Evolutionary conservation across 176 grass and related monocot species (phyloP).

Genomic region (Zoysia pacifica): DNA sequence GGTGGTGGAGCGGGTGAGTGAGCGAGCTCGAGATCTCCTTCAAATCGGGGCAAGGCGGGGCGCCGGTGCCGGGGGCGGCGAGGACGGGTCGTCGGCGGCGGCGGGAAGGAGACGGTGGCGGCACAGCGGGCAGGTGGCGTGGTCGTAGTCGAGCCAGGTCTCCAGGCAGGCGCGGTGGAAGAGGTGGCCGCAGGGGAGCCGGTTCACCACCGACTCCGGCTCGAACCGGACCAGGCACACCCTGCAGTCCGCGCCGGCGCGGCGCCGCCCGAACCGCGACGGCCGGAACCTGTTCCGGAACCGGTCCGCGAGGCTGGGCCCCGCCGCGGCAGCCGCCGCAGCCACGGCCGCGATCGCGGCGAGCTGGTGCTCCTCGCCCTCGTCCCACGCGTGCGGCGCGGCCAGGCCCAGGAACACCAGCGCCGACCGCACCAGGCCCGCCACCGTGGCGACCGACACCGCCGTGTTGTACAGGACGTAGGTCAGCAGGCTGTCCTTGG

Average conservation of each 20-base stretch:
- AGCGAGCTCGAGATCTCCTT: slow-evolving; percentile 14
- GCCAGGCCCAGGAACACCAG: slow-evolving; percentile 54
- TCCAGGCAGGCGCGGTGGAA: slow-evolving; percentile 83
- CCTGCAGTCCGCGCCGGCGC: slow-evolving; percentile 52
- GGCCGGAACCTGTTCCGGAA: slow-evolving; percentile 62
- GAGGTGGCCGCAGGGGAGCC: slow-evolving; percentile 77
- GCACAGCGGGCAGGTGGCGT: slow-evolving; percentile 78
- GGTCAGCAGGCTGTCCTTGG: slow-evolving; percentile 64
- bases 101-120: slow-evolving; percentile 54
- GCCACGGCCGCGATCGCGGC: not conserved
- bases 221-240: slow-evolving; percentile 73
- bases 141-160: slow-evolving; percentile 82
- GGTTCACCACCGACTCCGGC: slow-evolving; percentile 75
- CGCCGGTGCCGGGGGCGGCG: not conserved
- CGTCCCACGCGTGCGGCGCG: slow-evolving; percentile 11
- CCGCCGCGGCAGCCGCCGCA: not conserved
- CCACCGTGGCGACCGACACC: slow-evolving; percentile 59
- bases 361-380: slow-evolving; percentile 16
- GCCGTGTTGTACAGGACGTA: slow-evolving; percentile 69
- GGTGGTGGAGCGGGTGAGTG: not conserved
- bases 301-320: slow-evolving; percentile 56
- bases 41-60: slow-evolving; percentile 21
- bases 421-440: slow-evolving; percentile 45
- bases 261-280: slow-evolving; percentile 48
- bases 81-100: not conserved